Evolutionary conservation across 179 eudicot species (phyloP), one percentile per base, ranked within the genome.

Genomic region (Vitellaria paradoxa): DNA sequence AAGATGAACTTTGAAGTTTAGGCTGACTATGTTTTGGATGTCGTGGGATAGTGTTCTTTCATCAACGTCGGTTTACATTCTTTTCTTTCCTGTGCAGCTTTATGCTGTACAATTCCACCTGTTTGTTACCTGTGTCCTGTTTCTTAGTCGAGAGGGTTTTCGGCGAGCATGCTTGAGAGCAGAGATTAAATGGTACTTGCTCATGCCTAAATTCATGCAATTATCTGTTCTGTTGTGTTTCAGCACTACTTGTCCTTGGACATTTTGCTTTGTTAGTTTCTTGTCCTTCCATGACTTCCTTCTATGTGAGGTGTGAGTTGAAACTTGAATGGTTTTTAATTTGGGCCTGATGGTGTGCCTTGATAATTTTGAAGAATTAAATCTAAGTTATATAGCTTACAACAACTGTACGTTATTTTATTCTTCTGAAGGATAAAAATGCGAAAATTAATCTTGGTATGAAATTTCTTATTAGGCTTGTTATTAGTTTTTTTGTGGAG

Each of bases 81-180:
- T 37, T 76, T 50, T 70, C 49, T 62, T 76, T 69, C 70, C 46
- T 20, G 71, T 84, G 87, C 93, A 94, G 99, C 81, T 96, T 64
- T 94, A 92, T 84, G 99, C 97, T 52, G 97, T 96, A 64, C 99
- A 96, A 78, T 96, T 91, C 85, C 98, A 94, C 81, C 85, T 96
- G 70, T 92, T 96, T 61, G 89, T 92, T 64, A 94, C 97, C 64
- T 94, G 97, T 79, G 83, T 94, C 68, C 81, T 94, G 85, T 96
- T 94, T 83, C 92, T 94, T 68, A 96, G 99, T 62, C 94, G 98
- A 24, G 99, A 96, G 88, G 99, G 99, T 53, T 94, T 96, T 67
- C 90, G 99, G 40, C 87, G 98, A 81, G 99, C 99, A 68, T 94
- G 98, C 84, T 83, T 96, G 97, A 86, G 97, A 83, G 96, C 93